Percentiles rank a stretch among this genome's conserved stretches.
Evolutionary conservation across 192 early-diverging fungal species (phyloP).

Genomic region (Pecoramyces ruminantium): DNA sequence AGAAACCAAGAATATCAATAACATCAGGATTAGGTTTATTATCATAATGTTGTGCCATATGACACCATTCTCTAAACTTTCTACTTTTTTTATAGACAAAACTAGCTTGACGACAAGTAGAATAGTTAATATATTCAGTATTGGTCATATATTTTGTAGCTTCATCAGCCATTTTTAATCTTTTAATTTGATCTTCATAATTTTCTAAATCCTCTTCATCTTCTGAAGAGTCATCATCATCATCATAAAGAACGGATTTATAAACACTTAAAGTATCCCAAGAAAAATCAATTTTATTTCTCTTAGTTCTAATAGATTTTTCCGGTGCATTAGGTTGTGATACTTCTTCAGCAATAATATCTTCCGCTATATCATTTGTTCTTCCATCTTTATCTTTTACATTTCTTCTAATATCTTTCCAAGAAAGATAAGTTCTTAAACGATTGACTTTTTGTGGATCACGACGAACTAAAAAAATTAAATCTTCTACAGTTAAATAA

Average conservation of each 20-base stretch:
- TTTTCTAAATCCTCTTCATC: conserved; percentile 77
- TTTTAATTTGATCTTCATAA: conserved; percentile 71
- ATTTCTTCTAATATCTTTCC: conserved; percentile 91
- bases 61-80: conserved; percentile 87
- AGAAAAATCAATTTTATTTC: conserved; percentile 68
- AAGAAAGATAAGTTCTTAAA: conserved; percentile 72
- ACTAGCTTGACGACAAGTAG: conserved; percentile 92
- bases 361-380: conserved; percentile 22
- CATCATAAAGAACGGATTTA: conserved; percentile 53
- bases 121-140: conserved; percentile 98
- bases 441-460: conserved; percentile 87
- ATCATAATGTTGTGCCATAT: conserved; percentile 74
- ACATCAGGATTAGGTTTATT: conserved; percentile 83
- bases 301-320: conserved; percentile 6
- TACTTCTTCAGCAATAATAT: conserved; percentile 30
- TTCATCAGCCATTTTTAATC: conserved; percentile 75
- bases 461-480: conserved; percentile 92
- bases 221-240: conserved; percentile 62
- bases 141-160: conserved; percentile 86
- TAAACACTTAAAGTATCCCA: conserved; percentile 85
- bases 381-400: conserved; percentile 51
- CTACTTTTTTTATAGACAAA: conserved; percentile 91
- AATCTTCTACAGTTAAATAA: conserved; percentile 70
- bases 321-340: not conserved
- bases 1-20: conserved; percentile 90